Evolutionary conservation across 73 alveolate species (phyloP).

Genomic region (Tetrahymena thermophila): DNA sequence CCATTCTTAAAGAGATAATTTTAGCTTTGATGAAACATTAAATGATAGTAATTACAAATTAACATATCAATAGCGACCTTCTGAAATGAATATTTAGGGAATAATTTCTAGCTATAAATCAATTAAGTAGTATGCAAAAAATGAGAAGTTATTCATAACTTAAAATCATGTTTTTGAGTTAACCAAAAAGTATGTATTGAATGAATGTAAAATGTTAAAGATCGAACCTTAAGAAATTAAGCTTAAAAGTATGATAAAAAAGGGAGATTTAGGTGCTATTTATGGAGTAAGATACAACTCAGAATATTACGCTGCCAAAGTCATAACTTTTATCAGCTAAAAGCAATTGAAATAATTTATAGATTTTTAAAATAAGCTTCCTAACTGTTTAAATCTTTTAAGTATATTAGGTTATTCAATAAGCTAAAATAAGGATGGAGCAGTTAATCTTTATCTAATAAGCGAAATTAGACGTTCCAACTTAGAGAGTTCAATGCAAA

Average conservation of each 20-base stretch:
- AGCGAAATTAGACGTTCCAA: not conserved
- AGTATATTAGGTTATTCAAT: not conserved
- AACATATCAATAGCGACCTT: not conserved
- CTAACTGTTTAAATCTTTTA: not conserved
- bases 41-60: not conserved
- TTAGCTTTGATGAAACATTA: not conserved
- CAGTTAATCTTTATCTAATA: not conserved
- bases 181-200: not conserved
- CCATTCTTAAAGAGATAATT: not conserved
- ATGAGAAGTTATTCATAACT: not conserved
- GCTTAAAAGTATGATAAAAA: not conserved
- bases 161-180: not conserved
- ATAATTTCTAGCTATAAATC: not conserved
- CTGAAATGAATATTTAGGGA: not conserved
- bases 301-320: not conserved
- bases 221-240: not conserved
- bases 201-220: not conserved
- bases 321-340: not conserved
- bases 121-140: not conserved
- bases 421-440: not conserved
- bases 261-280: not conserved
- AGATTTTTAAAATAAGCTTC: not conserved
- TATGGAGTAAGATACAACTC: not conserved
- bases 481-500: not conserved
- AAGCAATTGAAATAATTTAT: not conserved